These are phyloP conservation scores for Zygosaccharomyces sapae DNA, from an alignment of 1,139 yeast species.

Conservation along the genomic window DNA sequence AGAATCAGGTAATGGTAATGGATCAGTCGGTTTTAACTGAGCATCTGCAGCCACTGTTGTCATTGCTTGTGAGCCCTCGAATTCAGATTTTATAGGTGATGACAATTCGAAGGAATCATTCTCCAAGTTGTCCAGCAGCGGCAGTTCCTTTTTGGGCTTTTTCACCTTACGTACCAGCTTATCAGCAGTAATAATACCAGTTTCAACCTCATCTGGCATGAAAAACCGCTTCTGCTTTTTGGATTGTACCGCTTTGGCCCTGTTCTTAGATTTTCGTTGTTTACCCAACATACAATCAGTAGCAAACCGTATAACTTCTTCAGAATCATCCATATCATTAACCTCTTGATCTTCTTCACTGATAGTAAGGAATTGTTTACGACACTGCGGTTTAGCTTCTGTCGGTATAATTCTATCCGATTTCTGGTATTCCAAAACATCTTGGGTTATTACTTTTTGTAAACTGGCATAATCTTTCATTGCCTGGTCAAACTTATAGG, in stretches of 20 bases:
- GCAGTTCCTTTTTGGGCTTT: conserved; percentile 10
- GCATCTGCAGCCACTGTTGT: not conserved
- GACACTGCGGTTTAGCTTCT: conserved; percentile 51
- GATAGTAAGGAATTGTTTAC: conserved; percentile 53
- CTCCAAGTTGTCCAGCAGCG: conserved; percentile 24
- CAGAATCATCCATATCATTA: conserved; percentile 55
- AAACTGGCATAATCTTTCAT: conserved; percentile 79
- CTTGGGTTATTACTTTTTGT: conserved; percentile 49
- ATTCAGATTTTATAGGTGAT: conserved; percentile 13
- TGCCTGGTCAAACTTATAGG: conserved; percentile 74
- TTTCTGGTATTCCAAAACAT: conserved; percentile 42
- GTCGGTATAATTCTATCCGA: conserved; percentile 68
- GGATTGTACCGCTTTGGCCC: conserved; percentile 14
- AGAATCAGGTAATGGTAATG: not conserved
- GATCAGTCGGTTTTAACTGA: not conserved
- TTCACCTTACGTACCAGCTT: conserved; percentile 41
- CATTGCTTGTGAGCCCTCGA: conserved; percentile 2
- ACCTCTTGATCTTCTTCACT: conserved; percentile 66
- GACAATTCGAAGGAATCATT: conserved; percentile 20
- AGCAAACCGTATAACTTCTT: conserved; percentile 65
- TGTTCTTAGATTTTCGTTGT: conserved; percentile 19
- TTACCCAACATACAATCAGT: conserved; percentile 41
- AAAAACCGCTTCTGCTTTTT: conserved; percentile 47
- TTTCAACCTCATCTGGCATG: conserved; percentile 75
- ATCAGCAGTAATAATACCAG: conserved; percentile 63